Evolutionary conservation across 805 yeast genomes (phyloP), one percentile per base, ranked within the genome.

Genomic region (Hyphopichia homilentoma): DNA sequence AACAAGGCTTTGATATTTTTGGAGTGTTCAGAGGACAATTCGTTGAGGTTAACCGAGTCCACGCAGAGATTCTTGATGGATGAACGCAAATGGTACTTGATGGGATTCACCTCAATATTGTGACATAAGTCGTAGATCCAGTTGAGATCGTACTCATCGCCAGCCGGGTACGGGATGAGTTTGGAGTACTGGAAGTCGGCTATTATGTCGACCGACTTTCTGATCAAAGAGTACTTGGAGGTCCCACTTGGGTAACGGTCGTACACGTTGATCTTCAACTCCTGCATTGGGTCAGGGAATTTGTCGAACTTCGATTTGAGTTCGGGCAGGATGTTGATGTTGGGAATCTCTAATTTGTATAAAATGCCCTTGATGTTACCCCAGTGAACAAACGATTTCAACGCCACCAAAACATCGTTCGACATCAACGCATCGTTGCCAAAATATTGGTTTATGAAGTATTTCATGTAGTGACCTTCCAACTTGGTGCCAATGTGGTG

Each of bases 381-480:
- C 79, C 79, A 75, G 48, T 75, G 78, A 13, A 68, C 70, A 41
- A 74, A 72, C 21, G 75, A 68, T 36, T 74, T 64, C 20, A 75
- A 48, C 0, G 78, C 73, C 19, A 64, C 58, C 36, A 69, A 64
- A 19, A 72, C 69, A 25, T 64, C 70, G 0, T 52, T 55, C 29
- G 70, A 62, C 6, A 48, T 49, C 17, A 72, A 39, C 0, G 67
- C 62, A 3, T 55, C 66, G 4, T 42, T 50, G 5, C 75, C 77
- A 36, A 60, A 70, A 34, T 62, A 57, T 25, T 58, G 54, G 14
- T 41, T 41, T 27, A 73, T 61, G 20, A 59, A 58, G 29, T 57
- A 52, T 22, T 60, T 56, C 55, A 75, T 50, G 39, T 60, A 67
- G 25, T 45, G 39, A 1, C 78, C 77, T 35, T 73, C 77, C 14